Base-by-base conservation (phyloP, 305 asterid genomes). In the Plantago lanceolata region DNA sequence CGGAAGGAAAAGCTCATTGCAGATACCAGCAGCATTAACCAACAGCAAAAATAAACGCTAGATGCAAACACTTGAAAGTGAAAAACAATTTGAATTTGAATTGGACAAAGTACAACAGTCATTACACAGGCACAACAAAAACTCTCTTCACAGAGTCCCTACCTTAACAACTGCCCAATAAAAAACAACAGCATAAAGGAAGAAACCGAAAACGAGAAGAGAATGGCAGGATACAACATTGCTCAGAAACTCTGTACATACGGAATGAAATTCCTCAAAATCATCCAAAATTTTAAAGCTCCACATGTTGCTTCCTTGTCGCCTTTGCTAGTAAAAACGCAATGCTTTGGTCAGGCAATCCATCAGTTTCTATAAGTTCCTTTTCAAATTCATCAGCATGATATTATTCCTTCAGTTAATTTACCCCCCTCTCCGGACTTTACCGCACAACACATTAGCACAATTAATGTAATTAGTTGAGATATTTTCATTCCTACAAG, bases 271-370 rank as follows among this genome's bases (percentile, higher is more conserved):
- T 20, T 20, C 31, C 26, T 20, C 79, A 66, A 72, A 74, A 56
- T 73, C 70, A 69, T 76, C 76, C 86, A 89, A 86, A 87, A 85
- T 84, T 52, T 78, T 70, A 88, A 82, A 83, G 87, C 88, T 83
- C 82, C 85, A 61, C 56, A 40, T 64, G 68, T 66, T 66, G 82
- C 87, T 82, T 73, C 87, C 67, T 65, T 71, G 47, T 68, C 63
- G 54, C 63, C 47, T 40, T 40, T 40, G 47, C 48, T 37, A 75
- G 67, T 53, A 71, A 67, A 66, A 73, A 57, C 51, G 12, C 76
- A 75, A 68, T 68, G 71, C 63, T 82, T 68, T 48, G 76, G 74
- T 69, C 74, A 80, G 78, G 72, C 80, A 72, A 77, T 44, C 65
- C 68, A 73, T 74, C 75, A 58, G 67, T 66, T 77, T 74, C 70